Base-by-base conservation (phyloP, 2,329 filamentous ascomycete genomes). In the Cladosporium halotolerans region DNA sequence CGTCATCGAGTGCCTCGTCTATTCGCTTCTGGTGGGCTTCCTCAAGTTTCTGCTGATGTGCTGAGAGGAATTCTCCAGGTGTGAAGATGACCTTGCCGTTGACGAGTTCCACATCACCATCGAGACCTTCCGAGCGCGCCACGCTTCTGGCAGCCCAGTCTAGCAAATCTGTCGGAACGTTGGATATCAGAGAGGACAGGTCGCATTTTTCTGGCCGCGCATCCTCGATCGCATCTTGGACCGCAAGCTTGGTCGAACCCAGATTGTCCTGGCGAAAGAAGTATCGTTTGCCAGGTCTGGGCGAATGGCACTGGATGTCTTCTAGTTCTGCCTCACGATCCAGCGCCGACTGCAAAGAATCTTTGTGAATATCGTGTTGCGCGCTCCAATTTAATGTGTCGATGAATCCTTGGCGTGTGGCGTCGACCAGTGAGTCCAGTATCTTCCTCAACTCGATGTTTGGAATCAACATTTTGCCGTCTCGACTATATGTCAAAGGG, bases 371-470 rank as follows among this genome's bases (percentile, higher is more conserved):
- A 11, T 41, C 42, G 40, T 49, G 33, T 41, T 52, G 33, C 45
- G 44, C 52, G 34, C 43, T 43, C 55, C 55, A 54, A 23, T 39
- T 45, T 19, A 39, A 54, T 2, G 54, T 50, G 38, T 56, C 51
- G 32, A 58, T 41, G 10, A 53, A 49, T 5, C 41, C 33, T 19
- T 49, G 23, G 16, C 36, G 2, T 16, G 51, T 45, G 6, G 53
- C 31, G 34, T 56, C 43, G 9, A 47, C 28, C n/a, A 59, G 23
- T n/a, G 48, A 46, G 4, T 58, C 32, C 11, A 42, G 40, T 39
- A 54, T 54, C 11, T 33, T 40, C 9, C 50, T 32, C 13, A 51
- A 18, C 44, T 57, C 58, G 11, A 41, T 34, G 16, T 46, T 28
- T 1, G 57, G 45, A 4, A 61, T 23, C 13, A 51, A 40, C 31